A percentile compares a stretch with the other conserved stretches of the same genome.
Conservation (phyloP, 2,329 filamentous ascomycete genomes). For the Penicillium sp. region DNA sequence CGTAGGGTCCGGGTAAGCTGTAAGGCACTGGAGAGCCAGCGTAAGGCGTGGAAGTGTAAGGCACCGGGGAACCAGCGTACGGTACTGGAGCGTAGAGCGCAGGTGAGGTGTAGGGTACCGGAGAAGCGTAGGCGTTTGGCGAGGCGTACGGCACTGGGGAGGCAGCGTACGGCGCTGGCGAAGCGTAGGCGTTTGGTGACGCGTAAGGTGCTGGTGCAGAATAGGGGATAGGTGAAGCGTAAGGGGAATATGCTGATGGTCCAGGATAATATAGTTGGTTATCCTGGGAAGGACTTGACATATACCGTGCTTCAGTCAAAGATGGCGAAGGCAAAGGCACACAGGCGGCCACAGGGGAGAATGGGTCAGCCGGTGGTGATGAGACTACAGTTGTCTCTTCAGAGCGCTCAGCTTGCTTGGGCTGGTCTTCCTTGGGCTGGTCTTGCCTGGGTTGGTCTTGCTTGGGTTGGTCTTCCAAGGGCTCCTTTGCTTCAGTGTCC, state of each 20-base stretch:
- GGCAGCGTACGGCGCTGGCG: conserved; percentile 9
- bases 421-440: too few relatives aligned
- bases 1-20: conserved; percentile 1
- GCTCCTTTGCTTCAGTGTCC: neutral
- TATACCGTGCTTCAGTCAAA: conserved; percentile 29
- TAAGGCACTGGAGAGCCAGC: conserved; percentile 5
- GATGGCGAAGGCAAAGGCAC: conserved; percentile 33
- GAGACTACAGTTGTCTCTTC: conserved; percentile 21
- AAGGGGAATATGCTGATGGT: conserved; percentile 22
- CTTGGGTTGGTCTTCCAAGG: neutral
- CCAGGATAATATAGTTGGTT: conserved; percentile 24
- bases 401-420: conserved; percentile 6
- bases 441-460: neutral
- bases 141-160: neutral
- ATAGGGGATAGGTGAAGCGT: conserved; percentile 14
- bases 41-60: conserved; percentile 1
- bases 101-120: conserved; percentile 27
- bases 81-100: neutral
- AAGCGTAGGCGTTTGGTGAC: conserved; percentile 13
- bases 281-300: conserved; percentile 26
- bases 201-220: conserved; percentile 7
- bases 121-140: conserved; percentile 12
- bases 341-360: conserved; percentile 23
- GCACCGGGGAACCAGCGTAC: neutral
- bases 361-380: conserved; percentile 23